A percentile compares a stretch with the other conserved stretches of the same genome.
These are phyloP conservation scores for Chaetomiaceae sp. DNA, from an alignment of 2,329 filamentous ascomycete species.

Conservation along the genomic window DNA sequence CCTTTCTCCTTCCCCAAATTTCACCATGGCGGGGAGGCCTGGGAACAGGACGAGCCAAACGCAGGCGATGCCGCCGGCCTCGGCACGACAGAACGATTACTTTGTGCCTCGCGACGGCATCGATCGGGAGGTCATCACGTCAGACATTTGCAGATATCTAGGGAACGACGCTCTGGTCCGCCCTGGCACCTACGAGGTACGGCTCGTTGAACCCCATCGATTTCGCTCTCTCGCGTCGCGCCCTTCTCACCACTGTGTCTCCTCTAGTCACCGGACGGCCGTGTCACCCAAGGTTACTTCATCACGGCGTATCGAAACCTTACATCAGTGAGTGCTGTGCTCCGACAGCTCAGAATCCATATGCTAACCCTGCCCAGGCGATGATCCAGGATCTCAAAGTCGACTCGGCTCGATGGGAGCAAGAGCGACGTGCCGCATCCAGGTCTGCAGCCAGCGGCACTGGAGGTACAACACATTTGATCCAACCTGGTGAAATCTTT, in stretches of 20 bases:
- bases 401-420: conserved; percentile 58
- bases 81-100: conserved; percentile 65
- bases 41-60: conserved; percentile 32
- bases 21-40: conserved; percentile 39
- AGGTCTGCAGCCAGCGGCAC: conserved; percentile 35
- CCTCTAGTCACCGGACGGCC: conserved; percentile 44
- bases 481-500: conserved; percentile 43
- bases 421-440: conserved; percentile 53
- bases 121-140: conserved; percentile 77
- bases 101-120: conserved; percentile 77
- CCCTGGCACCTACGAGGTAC: conserved; percentile 68
- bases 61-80: conserved; percentile 35
- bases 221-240: conserved; percentile 5
- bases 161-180: conserved; percentile 77
- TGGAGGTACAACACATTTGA: conserved; percentile 55
- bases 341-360: background rate
- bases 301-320: conserved; percentile 76
- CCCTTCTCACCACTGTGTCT: conserved; percentile 9
- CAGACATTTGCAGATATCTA: conserved; percentile 78
- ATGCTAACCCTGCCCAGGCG: conserved; percentile 37
- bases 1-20: background rate
- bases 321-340: conserved; percentile 58
- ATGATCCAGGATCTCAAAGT: conserved; percentile 61
- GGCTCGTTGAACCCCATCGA: background rate
- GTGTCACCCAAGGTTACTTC: conserved; percentile 66